phyloP scores from a whole-genome alignment of 2,329 filamentous ascomycete species.

The Pseudopyrenochaeta lycopersici region DNA sequence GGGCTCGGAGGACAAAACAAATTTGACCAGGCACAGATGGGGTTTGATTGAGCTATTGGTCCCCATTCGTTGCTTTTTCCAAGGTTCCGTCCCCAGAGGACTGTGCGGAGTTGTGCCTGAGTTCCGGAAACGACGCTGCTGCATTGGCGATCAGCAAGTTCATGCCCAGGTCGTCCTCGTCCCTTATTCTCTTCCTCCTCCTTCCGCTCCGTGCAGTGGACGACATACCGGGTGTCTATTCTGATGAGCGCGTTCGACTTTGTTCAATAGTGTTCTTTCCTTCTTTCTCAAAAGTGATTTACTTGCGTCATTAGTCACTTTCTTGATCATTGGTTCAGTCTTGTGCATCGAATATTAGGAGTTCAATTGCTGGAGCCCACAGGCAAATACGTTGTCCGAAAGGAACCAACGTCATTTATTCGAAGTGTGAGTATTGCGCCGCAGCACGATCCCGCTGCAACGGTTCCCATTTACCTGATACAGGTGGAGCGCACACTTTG shows the following conservation, averaged over 20 bases:
- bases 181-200: conserved; percentile 32
- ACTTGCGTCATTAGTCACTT: conserved; percentile 20
- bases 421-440: conserved; percentile 20
- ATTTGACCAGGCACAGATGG: conserved; percentile 40
- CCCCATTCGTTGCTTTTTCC: conserved; percentile 35
- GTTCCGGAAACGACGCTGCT: conserved; percentile 32
- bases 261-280: conserved; percentile 14
- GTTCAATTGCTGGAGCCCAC: conserved; percentile 12
- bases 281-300: conserved; percentile 17
- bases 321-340: conserved; percentile 9
- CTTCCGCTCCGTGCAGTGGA: conserved; percentile 38
- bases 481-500: background rate
- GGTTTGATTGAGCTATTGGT: conserved; percentile 21
- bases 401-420: conserved; percentile 9
- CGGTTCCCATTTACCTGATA: conserved; percentile 5
- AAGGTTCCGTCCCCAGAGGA: conserved; percentile 38
- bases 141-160: conserved; percentile 45
- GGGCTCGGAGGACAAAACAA: conserved; percentile 37
- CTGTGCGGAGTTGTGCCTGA: conserved; percentile 40
- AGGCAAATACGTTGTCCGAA: conserved; percentile 1
- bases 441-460: background rate
- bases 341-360: conserved; percentile 8
- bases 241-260: conserved; percentile 17
- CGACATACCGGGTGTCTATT: conserved; percentile 31
- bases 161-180: conserved; percentile 39